Percentiles rank a stretch among this genome's conserved stretches.
These are phyloP conservation scores for Nepenthes alata DNA, from an alignment of 179 eudicot species.

Conservation along the genomic window DNA sequence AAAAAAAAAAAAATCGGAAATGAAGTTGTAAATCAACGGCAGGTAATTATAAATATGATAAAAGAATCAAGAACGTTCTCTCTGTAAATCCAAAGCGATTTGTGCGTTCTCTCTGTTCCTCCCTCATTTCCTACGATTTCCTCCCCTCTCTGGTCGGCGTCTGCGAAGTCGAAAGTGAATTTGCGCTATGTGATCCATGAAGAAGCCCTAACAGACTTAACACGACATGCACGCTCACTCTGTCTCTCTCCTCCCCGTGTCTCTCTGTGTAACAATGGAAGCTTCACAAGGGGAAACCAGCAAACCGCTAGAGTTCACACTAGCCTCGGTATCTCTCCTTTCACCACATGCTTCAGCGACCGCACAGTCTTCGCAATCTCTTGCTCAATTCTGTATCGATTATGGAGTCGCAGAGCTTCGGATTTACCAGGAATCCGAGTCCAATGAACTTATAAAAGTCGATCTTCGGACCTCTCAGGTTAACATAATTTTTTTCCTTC, in stretches of 20 bases:
- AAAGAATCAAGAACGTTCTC: no score
- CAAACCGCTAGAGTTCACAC: conserved; percentile 26
- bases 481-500: background rate
- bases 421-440: conserved; percentile 17
- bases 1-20: no score
- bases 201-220: conserved; percentile 5
- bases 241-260: background rate
- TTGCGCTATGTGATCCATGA: conserved; percentile 3
- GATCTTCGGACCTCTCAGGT: conserved; percentile 41
- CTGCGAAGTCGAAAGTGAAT: background rate
- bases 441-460: conserved; percentile 6
- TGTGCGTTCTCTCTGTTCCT: no score
- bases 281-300: conserved; percentile 15
- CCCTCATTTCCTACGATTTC: no score
- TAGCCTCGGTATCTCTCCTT: conserved; percentile 36
- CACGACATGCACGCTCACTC: conserved; percentile 8
- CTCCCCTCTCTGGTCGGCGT: no score
- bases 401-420: conserved; percentile 31
- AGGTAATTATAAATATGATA: no score
- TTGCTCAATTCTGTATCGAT: conserved; percentile 20
- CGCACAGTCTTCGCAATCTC: conserved; percentile 6
- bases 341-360: conserved; percentile 23
- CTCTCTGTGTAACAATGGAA: conserved; percentile 21
- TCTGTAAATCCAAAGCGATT: no score
- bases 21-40: no score